A percentile compares a stretch with the other conserved stretches of the same genome.
phyloP scores from a whole-genome alignment of 2,329 filamentous ascomycete genomes.

The Curvularia sp. region DNA sequence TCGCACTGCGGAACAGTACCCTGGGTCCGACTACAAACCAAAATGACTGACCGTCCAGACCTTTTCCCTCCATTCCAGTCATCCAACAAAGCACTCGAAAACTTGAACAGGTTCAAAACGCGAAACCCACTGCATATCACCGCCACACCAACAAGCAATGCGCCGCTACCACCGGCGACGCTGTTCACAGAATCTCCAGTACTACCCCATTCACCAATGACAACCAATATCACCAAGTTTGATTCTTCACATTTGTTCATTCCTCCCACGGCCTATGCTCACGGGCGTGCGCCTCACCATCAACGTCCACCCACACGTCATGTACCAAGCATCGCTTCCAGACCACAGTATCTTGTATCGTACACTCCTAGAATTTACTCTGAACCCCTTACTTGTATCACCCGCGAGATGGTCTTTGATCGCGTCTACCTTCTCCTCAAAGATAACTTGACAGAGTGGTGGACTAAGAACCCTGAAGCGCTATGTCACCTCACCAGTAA shows the following conservation, averaged over 20 bases:
- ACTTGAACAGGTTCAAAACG: neutral
- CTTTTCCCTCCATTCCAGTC: neutral
- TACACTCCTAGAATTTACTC: neutral
- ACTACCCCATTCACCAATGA: neutral
- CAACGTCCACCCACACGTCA: neutral
- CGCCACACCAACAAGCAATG: neutral
- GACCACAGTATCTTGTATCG: neutral
- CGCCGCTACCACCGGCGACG: neutral
- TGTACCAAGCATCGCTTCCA: neutral
- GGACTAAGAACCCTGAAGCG: neutral
- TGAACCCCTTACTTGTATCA: conserved; percentile 5
- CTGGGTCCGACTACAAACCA: neutral
- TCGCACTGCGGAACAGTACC: neutral
- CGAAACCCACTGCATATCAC: neutral
- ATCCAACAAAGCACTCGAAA: conserved; percentile 1
- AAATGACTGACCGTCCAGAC: neutral
- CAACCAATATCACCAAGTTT: neutral
- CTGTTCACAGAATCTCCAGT: neutral
- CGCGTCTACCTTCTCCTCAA: conserved; percentile 9
- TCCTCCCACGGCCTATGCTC: neutral
- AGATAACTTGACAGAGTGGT: conserved; percentile 3
- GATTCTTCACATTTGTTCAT: neutral
- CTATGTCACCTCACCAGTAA: conserved; percentile 1
- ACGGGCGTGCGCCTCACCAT: neutral
- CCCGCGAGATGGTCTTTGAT: conserved; percentile 1